These are phyloP conservation scores for Akanthomyces muscarius DNA, from an alignment of 2,329 filamentous ascomycete species.

Conservation along the genomic window DNA sequence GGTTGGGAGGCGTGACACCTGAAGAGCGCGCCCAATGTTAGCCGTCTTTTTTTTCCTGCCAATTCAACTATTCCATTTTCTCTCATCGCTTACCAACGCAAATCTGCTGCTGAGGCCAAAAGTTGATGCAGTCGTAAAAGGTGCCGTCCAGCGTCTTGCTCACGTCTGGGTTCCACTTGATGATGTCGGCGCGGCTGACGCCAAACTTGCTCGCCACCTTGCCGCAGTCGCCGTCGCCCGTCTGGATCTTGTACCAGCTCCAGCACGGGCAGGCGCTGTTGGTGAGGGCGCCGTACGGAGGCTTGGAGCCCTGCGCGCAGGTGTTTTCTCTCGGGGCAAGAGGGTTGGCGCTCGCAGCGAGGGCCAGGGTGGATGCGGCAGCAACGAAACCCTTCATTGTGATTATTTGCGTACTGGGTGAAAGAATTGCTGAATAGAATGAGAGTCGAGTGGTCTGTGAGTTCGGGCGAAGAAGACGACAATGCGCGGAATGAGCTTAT, in stretches of 20 bases:
- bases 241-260: conserved; percentile 15
- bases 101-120: conserved; percentile 14
- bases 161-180: conserved; percentile 13
- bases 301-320: conserved; percentile 4
- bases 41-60: neutral
- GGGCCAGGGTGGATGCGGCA: neutral
- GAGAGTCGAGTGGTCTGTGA: too few relatives aligned
- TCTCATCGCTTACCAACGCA: conserved; percentile 10
- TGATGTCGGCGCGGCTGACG: conserved; percentile 9
- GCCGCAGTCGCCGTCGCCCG: conserved; percentile 14
- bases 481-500: too few relatives aligned
- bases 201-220: conserved; percentile 5
- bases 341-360: conserved; percentile 7
- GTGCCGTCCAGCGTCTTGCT: conserved; percentile 8
- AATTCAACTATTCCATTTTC: neutral
- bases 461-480: too few relatives aligned
- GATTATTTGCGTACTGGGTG: neutral
- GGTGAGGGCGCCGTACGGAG: conserved; percentile 8
- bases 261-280: conserved; percentile 16
- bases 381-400: conserved; percentile 6
- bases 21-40: neutral
- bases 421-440: neutral
- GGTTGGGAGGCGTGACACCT: conserved; percentile 9
- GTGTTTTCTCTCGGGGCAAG: neutral
- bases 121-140: conserved; percentile 16